Evolutionary conservation across 305 asterid genomes (phyloP), one percentile per base, ranked within the genome.

Genomic region (Caryopteris hybrid): DNA sequence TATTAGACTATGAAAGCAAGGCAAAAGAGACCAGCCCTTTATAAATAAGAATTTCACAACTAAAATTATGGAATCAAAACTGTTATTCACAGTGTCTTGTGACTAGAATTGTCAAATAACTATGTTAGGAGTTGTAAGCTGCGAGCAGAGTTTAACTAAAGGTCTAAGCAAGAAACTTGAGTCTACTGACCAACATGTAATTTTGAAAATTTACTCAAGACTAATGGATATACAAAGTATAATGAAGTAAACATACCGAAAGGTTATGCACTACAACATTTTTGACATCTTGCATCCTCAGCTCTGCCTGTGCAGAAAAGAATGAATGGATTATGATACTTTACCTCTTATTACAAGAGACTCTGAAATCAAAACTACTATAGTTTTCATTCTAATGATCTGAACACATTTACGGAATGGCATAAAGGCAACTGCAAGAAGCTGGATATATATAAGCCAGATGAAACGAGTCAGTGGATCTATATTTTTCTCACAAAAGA

Each of bases 281-380:
- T 71, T 80, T 87, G 74, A 91, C 90, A 74, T 94, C 97, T 67
- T 94, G 96, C 99, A 94, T 94, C 84, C 54, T 86, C 90, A 94
- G 63, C 77, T 94, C 99, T 46, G 96, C 99, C 99, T 93, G 92
- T 66, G 78, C n/a, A 48, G 66, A 66, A n/a, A 33, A 62, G 6
- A 58, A 54, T 36, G 69, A 11, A 51, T 8, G 23, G 12, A 53
- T 20, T 47, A 9, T 48, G 52, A 55, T 38, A 64, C 65, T 54
- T 50, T 14, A 13, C 64, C 25, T 71, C 18, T 41, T 33, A 48
- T 45, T 46, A 50, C 43, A 38, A 16, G 52, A 21, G 7, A 43
- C 38, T 23, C 29, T 31, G 9, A 61, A 25, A 34, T 39, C 11
- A 18, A 27, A 67, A 14, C 50, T 18, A 22, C 14, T 16, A 8